Evolutionary conservation across 352 stramenopile species (phyloP), one percentile per base, ranked within the genome.

Genomic region (Pythium folliculosum): DNA sequence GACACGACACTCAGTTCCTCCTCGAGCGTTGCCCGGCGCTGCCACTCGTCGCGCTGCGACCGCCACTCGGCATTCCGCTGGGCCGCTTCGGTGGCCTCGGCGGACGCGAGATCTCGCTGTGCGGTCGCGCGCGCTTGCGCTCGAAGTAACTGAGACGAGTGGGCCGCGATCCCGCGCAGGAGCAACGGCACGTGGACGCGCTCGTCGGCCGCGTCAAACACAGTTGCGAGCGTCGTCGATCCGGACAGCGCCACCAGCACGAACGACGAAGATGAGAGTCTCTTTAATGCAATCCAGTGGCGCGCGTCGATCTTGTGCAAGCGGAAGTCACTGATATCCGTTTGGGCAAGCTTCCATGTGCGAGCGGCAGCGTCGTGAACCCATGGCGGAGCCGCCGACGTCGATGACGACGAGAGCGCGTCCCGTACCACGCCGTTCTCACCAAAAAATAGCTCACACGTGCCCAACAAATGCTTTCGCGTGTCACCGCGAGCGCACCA

Each of bases 191-290:
- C 16, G 23, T 72, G 59, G 12, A 32, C 3, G 3, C n/a, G 23
- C 37, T 67, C 65, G 49, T 72, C 65, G 2, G 19, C 27, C 22
- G 4, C 21, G 30, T 64, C 65, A 38, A 72, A 72, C 3, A 67
- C 47, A 5, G 3, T 25, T 1, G 35, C 60, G 4, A 67, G 16
- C 2, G 38, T 1, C n/a, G 47, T 25, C 5, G 59, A 49, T 43
- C 53, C 65, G 2, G 14, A 40, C 6, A 71, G 12, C 14, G 47
- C 52, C 23, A 71, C n/a, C 3, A 62, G 10, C 5, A 62, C 19
- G 22, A 10, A 3, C 7, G 47, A 19, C 4, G 60, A n/a, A 5
- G 25, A 27, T 1, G 2, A 7, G 14, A 63, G 6, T 2, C 17
- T 13, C 0, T 35, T 22, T 2, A 44, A 43, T 16, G 21, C 44